Percentiles rank a stretch among this genome's conserved stretches.
These are phyloP conservation scores for Avena sativa DNA, from an alignment of 176 grass and related monocot species.

Conservation along the genomic window DNA sequence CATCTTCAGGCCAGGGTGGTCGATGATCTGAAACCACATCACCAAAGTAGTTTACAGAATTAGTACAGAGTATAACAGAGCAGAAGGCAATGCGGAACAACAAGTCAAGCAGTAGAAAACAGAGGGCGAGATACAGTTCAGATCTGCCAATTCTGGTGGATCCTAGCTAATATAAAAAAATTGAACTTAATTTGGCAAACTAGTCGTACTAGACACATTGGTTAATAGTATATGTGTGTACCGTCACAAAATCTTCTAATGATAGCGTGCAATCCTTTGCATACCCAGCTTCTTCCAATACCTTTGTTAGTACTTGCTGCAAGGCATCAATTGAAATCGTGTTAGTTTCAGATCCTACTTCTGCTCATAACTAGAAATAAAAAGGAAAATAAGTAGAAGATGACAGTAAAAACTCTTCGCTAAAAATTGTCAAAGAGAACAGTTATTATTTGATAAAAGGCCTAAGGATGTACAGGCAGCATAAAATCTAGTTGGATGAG, in stretches of 20 bases:
- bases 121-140: neutral
- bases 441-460: neutral
- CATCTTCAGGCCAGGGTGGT: conserved; percentile 26
- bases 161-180: neutral
- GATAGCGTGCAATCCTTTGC: conserved; percentile 58
- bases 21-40: conserved; percentile 6
- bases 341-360: neutral
- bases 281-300: conserved; percentile 82
- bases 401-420: neutral
- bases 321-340: conserved; percentile 10
- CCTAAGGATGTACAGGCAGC: neutral
- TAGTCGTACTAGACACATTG: neutral
- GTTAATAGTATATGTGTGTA: conserved; percentile 5
- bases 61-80: neutral
- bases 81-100: neutral
- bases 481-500: neutral
- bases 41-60: neutral
- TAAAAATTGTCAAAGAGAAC: neutral
- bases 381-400: neutral
- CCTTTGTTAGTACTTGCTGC: conserved; percentile 69
- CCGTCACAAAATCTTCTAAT: conserved; percentile 78
- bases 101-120: neutral
- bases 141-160: neutral
- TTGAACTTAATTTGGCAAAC: neutral
- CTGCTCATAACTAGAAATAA: neutral